phyloP scores from a whole-genome alignment of 2,329 filamentous ascomycete genomes.

The Phaeosphaeriaceae sp. region DNA sequence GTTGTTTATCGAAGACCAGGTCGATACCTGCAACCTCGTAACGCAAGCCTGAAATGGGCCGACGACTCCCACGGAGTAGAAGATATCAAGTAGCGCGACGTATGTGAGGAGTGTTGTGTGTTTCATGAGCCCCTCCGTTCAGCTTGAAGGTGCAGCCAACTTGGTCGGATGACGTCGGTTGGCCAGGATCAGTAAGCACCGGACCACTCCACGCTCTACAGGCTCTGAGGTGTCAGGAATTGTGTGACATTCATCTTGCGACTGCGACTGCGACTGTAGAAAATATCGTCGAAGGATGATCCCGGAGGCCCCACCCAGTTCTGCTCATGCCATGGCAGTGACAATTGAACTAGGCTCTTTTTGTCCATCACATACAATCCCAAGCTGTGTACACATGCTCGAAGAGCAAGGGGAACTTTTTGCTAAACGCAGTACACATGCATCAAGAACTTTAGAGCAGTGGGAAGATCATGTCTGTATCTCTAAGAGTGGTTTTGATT shows the following conservation, averaged over 20 bases:
- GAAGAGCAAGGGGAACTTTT: neutral
- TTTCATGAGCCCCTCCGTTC: constrained; percentile 4
- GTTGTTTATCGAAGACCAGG: neutral
- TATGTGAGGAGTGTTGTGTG: neutral
- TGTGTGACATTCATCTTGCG: neutral
- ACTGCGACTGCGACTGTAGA: neutral
- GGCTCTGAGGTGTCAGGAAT: neutral
- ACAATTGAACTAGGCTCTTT: neutral
- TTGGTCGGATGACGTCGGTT: constrained; percentile 15
- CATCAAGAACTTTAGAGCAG: neutral
- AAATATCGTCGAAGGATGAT: neutral
- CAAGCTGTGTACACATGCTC: neutral
- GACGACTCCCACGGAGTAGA: neutral
- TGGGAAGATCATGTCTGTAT: neutral
- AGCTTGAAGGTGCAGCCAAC: constrained; percentile 1
- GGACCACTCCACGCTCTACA: neutral
- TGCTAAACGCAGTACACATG: neutral
- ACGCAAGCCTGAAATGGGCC: neutral
- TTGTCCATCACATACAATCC: neutral
- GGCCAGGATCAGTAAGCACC: constrained; percentile 10
- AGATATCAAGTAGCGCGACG: neutral
- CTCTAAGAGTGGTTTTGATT: no score
- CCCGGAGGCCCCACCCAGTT: neutral
- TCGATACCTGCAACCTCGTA: neutral
- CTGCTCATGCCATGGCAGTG: neutral